phyloP scores from a whole-genome alignment of 148 eudicot genomes.

The Camellia lanceoleosa region DNA sequence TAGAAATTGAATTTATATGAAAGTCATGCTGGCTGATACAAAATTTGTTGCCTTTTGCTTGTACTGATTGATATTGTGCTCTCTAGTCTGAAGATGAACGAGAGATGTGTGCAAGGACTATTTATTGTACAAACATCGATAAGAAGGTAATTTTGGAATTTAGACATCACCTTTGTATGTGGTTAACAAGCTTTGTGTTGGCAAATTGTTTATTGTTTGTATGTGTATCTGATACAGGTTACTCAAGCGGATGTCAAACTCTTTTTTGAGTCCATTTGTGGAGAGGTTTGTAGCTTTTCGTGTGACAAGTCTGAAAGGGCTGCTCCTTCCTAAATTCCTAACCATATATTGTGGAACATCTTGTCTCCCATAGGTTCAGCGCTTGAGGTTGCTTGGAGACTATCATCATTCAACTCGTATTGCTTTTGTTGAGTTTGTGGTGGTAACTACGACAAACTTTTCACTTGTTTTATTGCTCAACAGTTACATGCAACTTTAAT shows the following conservation, averaged over 20 bases:
- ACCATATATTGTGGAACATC: constrained; percentile 9
- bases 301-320: constrained; percentile 12
- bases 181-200: constrained; percentile 9
- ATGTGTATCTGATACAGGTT: constrained; percentile 42
- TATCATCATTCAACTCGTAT: constrained; percentile 92
- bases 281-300: constrained; percentile 63
- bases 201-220: constrained; percentile 3
- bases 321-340: constrained; percentile 15
- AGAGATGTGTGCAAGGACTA: constrained; percentile 89
- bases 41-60: not conserved
- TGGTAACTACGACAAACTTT: constrained; percentile 43
- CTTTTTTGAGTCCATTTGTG: constrained; percentile 84
- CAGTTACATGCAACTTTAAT: not conserved
- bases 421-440: constrained; percentile 88
- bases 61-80: constrained; percentile 19
- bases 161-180: not conserved
- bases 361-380: constrained; percentile 53
- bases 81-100: constrained; percentile 75
- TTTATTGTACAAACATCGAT: constrained; percentile 77
- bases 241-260: constrained; percentile 79
- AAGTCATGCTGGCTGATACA: constrained; percentile 10
- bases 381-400: constrained; percentile 96
- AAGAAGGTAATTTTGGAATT: constrained; percentile 48
- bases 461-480: constrained; percentile 5
- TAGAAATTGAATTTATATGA: not conserved